Evolutionary conservation across 495 filamentous ascomycete genomes (phyloP).

Genomic region (Podospora pseudopauciseta): DNA sequence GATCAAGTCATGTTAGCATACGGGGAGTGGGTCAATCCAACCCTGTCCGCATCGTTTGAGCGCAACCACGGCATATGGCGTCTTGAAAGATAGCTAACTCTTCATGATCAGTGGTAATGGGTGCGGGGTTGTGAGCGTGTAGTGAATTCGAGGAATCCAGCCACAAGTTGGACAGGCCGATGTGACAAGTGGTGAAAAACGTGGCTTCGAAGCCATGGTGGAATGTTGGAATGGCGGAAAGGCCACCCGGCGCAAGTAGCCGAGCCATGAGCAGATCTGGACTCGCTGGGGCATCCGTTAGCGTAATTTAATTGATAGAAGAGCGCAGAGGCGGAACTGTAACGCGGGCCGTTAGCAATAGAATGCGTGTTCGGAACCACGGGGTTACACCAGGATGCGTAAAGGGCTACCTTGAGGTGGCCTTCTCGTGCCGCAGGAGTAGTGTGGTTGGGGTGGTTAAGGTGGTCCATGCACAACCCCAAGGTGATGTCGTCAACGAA

Average conservation of each 20-base stretch:
- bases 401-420: not conserved
- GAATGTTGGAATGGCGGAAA: not conserved
- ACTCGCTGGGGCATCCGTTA: not conserved
- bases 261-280: not conserved
- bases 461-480: not conserved
- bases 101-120: not conserved
- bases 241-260: not conserved
- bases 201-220: not conserved
- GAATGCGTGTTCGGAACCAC: not conserved
- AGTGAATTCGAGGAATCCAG: not conserved
- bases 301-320: not conserved
- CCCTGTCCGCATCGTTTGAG: not conserved
- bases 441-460: not conserved
- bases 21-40: not conserved
- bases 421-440: no score
- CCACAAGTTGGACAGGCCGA: not conserved
- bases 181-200: not conserved
- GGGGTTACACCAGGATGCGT: not conserved
- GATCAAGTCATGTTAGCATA: not conserved
- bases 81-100: not conserved
- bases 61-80: no score
- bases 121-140: not conserved
- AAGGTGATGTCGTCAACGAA: not conserved
- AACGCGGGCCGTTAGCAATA: constrained; percentile 2
- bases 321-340: not conserved